These are phyloP conservation scores for Lycium barbarum DNA, from an alignment of 257 asterid species.

Conservation along the genomic window DNA sequence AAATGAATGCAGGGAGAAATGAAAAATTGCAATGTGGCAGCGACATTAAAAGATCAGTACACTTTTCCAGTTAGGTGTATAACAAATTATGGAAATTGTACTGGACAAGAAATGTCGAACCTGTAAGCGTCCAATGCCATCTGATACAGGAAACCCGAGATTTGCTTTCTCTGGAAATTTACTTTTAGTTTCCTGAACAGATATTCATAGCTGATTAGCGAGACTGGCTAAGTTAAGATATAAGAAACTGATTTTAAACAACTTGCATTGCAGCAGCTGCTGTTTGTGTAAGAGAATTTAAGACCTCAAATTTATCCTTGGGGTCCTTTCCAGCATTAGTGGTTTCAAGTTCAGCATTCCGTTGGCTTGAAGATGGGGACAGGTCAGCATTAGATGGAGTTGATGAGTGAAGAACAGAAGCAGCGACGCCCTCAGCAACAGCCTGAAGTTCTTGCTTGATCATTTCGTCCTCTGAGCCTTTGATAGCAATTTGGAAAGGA, in stretches of 20 bases:
- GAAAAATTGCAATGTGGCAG: not conserved
- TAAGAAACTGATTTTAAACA: slow-evolving; percentile 13
- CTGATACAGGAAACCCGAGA: slow-evolving; percentile 76
- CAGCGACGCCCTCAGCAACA: slow-evolving; percentile 95
- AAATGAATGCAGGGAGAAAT: not conserved
- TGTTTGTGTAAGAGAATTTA: slow-evolving; percentile 32
- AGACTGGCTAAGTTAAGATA: slow-evolving; percentile 13
- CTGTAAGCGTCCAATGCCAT: slow-evolving; percentile 84
- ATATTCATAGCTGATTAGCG: slow-evolving; percentile 10
- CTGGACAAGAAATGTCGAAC: slow-evolving; percentile 45
- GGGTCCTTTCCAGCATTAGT: slow-evolving; percentile 52
- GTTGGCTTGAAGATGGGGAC: slow-evolving; percentile 54
- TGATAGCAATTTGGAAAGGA: slow-evolving; percentile 27
- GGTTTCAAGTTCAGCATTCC: slow-evolving; percentile 51
- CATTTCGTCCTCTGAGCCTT: slow-evolving; percentile 81
- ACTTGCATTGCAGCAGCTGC: slow-evolving; percentile 1
- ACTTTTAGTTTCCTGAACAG: slow-evolving; percentile 66
- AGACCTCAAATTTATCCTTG: slow-evolving; percentile 69
- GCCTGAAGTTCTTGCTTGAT: slow-evolving; percentile 93
- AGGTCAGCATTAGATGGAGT: slow-evolving; percentile 57
- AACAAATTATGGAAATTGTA: slow-evolving; percentile 11
- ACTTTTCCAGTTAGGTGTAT: not conserved
- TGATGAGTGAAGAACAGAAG: slow-evolving; percentile 82
- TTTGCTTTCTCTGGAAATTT: slow-evolving; percentile 65
- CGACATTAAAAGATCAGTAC: not conserved